phyloP scores from a whole-genome alignment of 2,329 filamentous ascomycete species.

The Colletotrichum eremochloae region DNA sequence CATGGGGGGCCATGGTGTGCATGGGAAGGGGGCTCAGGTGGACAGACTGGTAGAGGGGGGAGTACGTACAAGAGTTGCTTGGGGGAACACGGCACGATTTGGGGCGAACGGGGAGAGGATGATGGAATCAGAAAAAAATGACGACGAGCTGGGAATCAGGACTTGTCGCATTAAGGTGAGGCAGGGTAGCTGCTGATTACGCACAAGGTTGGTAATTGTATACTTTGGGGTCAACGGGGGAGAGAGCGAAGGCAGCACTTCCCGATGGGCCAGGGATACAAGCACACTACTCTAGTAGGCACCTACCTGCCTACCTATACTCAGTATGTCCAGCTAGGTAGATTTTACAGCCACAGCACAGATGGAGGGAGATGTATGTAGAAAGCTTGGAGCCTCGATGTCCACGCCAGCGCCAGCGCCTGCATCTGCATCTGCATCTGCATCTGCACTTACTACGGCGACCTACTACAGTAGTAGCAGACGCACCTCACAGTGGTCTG shows the following conservation, averaged over 20 bases:
- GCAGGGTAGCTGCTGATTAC: not conserved
- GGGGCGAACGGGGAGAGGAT: slow-evolving; percentile 31
- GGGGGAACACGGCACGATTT: slow-evolving; percentile 35
- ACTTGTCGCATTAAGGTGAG: not conserved
- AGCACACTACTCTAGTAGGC: no score
- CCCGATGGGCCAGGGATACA: not conserved
- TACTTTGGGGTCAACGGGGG: not conserved
- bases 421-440: not conserved
- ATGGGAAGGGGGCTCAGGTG: slow-evolving; percentile 48
- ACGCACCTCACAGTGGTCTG: not conserved
- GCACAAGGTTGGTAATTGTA: not conserved
- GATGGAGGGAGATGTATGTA: not conserved
- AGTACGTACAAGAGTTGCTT: slow-evolving; percentile 17
- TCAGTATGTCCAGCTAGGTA: no score
- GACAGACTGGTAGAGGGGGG: slow-evolving; percentile 12
- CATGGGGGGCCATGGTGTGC: slow-evolving; percentile 35
- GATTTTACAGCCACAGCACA: not conserved
- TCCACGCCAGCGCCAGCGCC: no score
- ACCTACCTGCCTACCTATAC: no score
- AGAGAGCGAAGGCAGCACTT: not conserved
- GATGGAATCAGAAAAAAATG: slow-evolving; percentile 21
- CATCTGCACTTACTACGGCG: not conserved
- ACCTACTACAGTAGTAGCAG: not conserved
- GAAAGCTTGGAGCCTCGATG: slow-evolving; percentile 7
- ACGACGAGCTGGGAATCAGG: slow-evolving; percentile 18